Evolutionary conservation across 1,284 basidiomycete species (phyloP).

Genomic region (Caloboletus firmus): DNA sequence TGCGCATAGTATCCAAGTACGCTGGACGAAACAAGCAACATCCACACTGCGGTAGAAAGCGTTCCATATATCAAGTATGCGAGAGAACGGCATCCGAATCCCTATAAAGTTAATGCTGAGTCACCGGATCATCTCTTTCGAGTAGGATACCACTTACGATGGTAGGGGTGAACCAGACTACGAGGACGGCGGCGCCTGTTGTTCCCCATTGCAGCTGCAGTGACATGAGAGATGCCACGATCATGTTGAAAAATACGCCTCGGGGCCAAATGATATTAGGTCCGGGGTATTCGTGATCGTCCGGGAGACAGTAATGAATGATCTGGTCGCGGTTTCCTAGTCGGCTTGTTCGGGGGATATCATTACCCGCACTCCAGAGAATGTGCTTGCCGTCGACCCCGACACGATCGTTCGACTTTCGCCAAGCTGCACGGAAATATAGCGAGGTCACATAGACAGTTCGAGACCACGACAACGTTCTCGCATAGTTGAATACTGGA

Average conservation of each 20-base stretch:
- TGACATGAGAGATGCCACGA: conserved; percentile 36
- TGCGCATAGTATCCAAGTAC: conserved; percentile 36
- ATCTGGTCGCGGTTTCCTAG: conserved; percentile 31
- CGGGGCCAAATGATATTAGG: conserved; percentile 26
- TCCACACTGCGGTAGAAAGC: conserved; percentile 40
- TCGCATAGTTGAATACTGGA: conserved; percentile 36
- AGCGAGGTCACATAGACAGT: conserved; percentile 19
- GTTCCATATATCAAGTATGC: conserved; percentile 40
- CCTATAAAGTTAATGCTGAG: conserved; percentile 16
- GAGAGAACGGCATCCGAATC: conserved; percentile 42
- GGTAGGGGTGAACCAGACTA: conserved; percentile 41
- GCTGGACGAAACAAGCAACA: conserved; percentile 40
- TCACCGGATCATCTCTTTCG: background rate
- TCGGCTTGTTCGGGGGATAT: conserved; percentile 17
- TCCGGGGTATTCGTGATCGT: background rate
- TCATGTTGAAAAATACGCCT: conserved; percentile 34
- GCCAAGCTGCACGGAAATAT: conserved; percentile 25
- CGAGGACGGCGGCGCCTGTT: conserved; percentile 36
- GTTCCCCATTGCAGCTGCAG: conserved; percentile 44
- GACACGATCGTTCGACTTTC: background rate
- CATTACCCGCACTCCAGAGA: background rate
- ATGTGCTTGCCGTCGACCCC: conserved; percentile 3
- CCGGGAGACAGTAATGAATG: conserved; percentile 25
- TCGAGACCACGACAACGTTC: conserved; percentile 29
- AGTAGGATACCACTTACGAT: conserved; percentile 13